These are phyloP conservation scores for Yamadazyma aaseri DNA, from an alignment of 1,139 yeast genomes.

Conservation along the genomic window DNA sequence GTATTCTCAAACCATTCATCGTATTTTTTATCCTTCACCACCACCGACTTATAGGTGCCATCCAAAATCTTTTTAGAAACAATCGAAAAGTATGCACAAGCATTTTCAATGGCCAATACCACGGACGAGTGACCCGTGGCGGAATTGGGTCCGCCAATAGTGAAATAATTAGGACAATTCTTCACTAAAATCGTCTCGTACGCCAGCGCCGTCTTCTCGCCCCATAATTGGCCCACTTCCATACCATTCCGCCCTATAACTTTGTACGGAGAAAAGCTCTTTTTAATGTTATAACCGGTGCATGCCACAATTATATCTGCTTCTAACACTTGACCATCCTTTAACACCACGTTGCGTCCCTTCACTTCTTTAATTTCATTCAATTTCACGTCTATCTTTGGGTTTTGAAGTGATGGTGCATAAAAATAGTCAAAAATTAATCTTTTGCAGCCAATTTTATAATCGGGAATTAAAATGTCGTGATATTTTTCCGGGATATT, in stretches of 20 bases:
- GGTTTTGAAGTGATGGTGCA: slow-evolving; percentile 33
- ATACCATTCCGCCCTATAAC: slow-evolving; percentile 30
- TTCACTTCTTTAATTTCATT: slow-evolving; percentile 27
- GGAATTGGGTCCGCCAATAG: slow-evolving; percentile 43
- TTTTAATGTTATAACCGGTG: slow-evolving; percentile 36
- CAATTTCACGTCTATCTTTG: slow-evolving; percentile 27
- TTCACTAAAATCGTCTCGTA: slow-evolving; percentile 35
- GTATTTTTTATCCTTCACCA: slow-evolving; percentile 34
- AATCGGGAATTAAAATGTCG: slow-evolving; percentile 34
- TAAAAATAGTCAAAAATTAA: slow-evolving; percentile 40
- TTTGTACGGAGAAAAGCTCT: slow-evolving; percentile 20
- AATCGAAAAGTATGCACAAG: slow-evolving; percentile 24
- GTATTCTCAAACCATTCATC: slow-evolving; percentile 33
- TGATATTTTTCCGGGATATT: slow-evolving; percentile 37
- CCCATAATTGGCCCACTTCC: slow-evolving; percentile 25
- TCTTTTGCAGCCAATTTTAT: slow-evolving; percentile 45
- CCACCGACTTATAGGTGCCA: slow-evolving; percentile 29
- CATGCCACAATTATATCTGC: slow-evolving; percentile 47
- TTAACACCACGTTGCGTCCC: slow-evolving; percentile 29
- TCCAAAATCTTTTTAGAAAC: slow-evolving; percentile 28
- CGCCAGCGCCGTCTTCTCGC: slow-evolving; percentile 32
- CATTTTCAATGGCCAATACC: slow-evolving; percentile 42
- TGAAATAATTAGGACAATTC: slow-evolving; percentile 36
- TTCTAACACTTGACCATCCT: slow-evolving; percentile 27
- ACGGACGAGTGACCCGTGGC: slow-evolving; percentile 48